Percentiles rank a stretch among this genome's conserved stretches.
Conservation (phyloP, 371 early-diverging fungal genomes). For the Lichtheimia ornata region DNA sequence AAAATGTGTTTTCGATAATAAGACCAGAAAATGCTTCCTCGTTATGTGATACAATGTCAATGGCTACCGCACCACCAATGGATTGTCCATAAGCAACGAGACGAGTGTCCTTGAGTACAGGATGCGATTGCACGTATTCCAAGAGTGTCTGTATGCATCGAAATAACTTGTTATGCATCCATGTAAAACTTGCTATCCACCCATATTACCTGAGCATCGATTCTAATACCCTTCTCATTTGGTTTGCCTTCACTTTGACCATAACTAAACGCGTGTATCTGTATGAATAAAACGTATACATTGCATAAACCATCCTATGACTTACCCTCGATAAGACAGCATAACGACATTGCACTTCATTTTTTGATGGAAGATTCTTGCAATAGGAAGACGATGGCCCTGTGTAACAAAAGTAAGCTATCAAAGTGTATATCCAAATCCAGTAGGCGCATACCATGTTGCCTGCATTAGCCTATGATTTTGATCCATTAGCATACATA, state of each 20-base stretch:
- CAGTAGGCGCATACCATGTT: slow-evolving; percentile 71
- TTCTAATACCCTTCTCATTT: slow-evolving; percentile 81
- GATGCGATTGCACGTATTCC: slow-evolving; percentile 77
- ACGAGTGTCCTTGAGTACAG: slow-evolving; percentile 69
- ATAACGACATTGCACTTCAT: slow-evolving; percentile 86
- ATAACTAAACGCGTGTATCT: slow-evolving; percentile 54
- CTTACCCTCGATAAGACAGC: slow-evolving; percentile 92
- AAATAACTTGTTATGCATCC: neutral
- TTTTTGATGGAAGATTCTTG: slow-evolving; percentile 63
- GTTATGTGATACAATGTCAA: slow-evolving; percentile 80
- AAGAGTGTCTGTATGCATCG: slow-evolving; percentile 60
- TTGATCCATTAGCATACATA: no score
- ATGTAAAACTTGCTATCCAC: neutral
- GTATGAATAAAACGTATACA: neutral
- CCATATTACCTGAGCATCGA: slow-evolving; percentile 78
- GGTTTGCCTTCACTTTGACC: slow-evolving; percentile 88
- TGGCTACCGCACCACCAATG: slow-evolving; percentile 97
- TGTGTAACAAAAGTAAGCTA: slow-evolving; percentile 15
- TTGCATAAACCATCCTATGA: no score
- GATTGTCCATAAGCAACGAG: slow-evolving; percentile 93
- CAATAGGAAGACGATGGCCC: slow-evolving; percentile 93
- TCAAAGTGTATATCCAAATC: no score
- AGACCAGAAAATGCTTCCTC: slow-evolving; percentile 77
- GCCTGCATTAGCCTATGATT: slow-evolving; percentile 83
- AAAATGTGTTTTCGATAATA: slow-evolving; percentile 95